Base-by-base conservation (phyloP, 495 filamentous ascomycete species). In the Penicillium cataractarum region DNA sequence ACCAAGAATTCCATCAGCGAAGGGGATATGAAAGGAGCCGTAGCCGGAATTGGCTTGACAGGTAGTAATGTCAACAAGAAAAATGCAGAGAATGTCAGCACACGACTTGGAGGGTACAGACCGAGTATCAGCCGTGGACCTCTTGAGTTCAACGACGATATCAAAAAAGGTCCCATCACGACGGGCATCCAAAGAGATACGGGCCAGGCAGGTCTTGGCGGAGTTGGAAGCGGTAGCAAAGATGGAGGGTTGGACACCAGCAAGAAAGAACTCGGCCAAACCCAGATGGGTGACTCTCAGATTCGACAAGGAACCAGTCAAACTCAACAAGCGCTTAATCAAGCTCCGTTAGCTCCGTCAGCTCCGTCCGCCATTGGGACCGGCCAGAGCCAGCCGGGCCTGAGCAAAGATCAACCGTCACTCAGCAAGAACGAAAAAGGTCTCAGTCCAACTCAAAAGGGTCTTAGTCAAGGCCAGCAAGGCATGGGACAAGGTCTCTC, bases 151-250 rank as follows among this genome's bases (percentile, higher is more conserved):
- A 72, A 72, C 19, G 44, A 68, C 21, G 70, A 72, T 56, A 72
- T 72, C 39, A 63, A 58, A 37, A 71, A 60, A 21, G 70, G 70
- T 13, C 70, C 70, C 13, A 68, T 72, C 32, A 54, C 58, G 5
- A 46, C 31, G 9, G 46, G 46, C n/a, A 27, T 29, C 50, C 70
- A 40, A 31, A 29, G 60, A 60, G 50, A 50, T 46, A 65, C 54
- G n/a, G 63, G 62, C 2, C 58, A 57, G 31, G 48, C 48, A 17
- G 24, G 21, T 56, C 19, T 8, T 2, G 37, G 21, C 44, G 55
- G 57, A 32, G 9, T 55, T 21, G 54, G 61, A 22, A 54, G 46
- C 55, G 54, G 55, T 12, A 37, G 29, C 27, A 21, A 54, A n/a
- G 33, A 21, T 19, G 58, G 58, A 29, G 48, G 58, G 21, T 1